Evolutionary conservation across 2,329 filamentous ascomycete species (phyloP), one percentile per base, ranked within the genome.

Genomic region (Sporothrix humicola): DNA sequence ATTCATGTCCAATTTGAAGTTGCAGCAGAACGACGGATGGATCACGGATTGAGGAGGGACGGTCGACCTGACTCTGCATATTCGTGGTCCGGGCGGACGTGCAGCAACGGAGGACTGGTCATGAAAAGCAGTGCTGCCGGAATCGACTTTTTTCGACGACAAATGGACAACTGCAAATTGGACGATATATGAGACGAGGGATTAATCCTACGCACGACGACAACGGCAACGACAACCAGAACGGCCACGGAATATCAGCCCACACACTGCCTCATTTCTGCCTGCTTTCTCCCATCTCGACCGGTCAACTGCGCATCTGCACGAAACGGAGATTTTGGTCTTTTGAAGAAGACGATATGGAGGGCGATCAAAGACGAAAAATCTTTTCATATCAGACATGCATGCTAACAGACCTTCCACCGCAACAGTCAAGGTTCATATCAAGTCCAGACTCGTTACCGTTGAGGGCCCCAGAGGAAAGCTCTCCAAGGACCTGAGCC

Each of bases 381-480:
- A 37, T 12, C 37, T 61, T 61, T 73, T 58, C 15, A 15, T 17
- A 12, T 9, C 6, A 69, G 10, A 73, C 56, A 37, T 48, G 12
- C 13, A 42, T 70, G 59, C 79, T 82, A 77, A 81, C 78, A 78
- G 0, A 15, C 42, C 2, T 12, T 37, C 58, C 15, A 20, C 12
- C 23, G 76, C 69, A 81, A 87, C 84, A 97, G 96, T 99, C 91
- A 97, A 95, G 90, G 90, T 99, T 87, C 85, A 88, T 87, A 99
- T 99, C 90, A 97, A 97, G 90, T 96, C 95, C 83, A 91, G 96
- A 85, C 88, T 93, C 83, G 93, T 99, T 85, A 97, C 94, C 83
- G 96, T 99, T 84, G 95, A 97, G 89, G 96, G 96, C 84, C 94
- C 95, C 85, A 91, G 94, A 89, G 95, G 91, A 87, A 98, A 97